Percentiles rank a stretch among this genome's conserved stretches.
phyloP scores from a whole-genome alignment of 306 rosid genomes.

The Adenanthera pavonina region DNA sequence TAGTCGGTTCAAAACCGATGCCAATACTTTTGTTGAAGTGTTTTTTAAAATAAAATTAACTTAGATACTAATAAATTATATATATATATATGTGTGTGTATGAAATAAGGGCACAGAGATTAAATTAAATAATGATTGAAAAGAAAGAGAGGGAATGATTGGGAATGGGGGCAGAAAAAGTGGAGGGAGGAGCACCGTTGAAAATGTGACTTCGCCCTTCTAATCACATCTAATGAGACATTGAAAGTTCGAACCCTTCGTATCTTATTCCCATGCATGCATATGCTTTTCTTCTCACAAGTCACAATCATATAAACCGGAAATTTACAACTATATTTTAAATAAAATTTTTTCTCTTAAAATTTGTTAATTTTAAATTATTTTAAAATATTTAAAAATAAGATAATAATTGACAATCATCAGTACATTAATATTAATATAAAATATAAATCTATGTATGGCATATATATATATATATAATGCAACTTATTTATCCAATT shows the following conservation, averaged over 20 bases:
- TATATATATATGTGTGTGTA: too few species aligned
- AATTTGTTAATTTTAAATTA: too few species aligned
- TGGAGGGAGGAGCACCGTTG: neutral
- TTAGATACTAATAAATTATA: neutral
- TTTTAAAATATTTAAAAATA: too few species aligned
- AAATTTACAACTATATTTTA: neutral
- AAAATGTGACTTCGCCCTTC: neutral
- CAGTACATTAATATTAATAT: too few species aligned
- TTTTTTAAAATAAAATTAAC: neutral
- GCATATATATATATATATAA: too few species aligned
- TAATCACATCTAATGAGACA: neutral
- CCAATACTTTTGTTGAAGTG: neutral
- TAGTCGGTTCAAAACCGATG: neutral
- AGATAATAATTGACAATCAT: too few species aligned
- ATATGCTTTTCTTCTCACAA: neutral
- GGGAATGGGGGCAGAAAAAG: neutral
- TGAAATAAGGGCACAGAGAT: too few species aligned
- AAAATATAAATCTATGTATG: too few species aligned
- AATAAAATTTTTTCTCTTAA: too few species aligned
- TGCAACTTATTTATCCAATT: too few species aligned
- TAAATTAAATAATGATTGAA: neutral
- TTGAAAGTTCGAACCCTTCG: neutral
- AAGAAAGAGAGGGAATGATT: neutral
- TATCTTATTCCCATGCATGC: neutral
- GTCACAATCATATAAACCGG: neutral